phyloP scores from a whole-genome alignment of 768 basidiomycete species.

The Rubroboletus satanas region DNA sequence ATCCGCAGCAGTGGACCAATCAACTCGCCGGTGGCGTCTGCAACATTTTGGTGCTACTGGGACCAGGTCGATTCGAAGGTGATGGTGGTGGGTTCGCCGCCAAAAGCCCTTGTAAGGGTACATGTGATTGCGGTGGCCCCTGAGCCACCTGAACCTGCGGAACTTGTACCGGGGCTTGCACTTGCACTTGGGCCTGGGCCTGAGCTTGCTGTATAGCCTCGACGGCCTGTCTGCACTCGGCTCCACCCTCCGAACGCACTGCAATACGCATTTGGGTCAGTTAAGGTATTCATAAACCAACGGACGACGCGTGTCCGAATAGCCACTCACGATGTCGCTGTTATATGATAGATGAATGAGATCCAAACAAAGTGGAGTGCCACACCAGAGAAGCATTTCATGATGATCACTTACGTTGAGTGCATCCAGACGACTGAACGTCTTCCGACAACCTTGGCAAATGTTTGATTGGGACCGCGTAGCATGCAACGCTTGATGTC shows the following conservation, averaged over 20 bases:
- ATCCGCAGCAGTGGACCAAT: background rate
- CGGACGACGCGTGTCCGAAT: constrained; percentile 22
- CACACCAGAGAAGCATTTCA: constrained; percentile 27
- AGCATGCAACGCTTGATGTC: constrained; percentile 87
- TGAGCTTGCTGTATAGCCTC: constrained; percentile 36
- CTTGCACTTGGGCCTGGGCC: constrained; percentile 25
- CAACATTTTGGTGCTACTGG: constrained; percentile 16
- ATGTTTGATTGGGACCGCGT: constrained; percentile 80
- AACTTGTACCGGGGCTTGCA: constrained; percentile 16
- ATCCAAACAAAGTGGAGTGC: constrained; percentile 18
- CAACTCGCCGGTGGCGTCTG: constrained; percentile 20
- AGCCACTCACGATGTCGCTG: constrained; percentile 71
- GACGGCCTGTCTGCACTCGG: constrained; percentile 58
- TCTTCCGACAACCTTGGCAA: constrained; percentile 90
- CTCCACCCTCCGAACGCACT: constrained; percentile 85
- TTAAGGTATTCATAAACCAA: constrained; percentile 21
- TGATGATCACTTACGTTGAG: constrained; percentile 71
- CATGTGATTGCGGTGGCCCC: constrained; percentile 18
- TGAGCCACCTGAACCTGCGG: constrained; percentile 24
- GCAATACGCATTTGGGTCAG: constrained; percentile 24
- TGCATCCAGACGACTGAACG: constrained; percentile 91
- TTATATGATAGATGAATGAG: constrained; percentile 27
- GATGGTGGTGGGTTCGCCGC: constrained; percentile 18
- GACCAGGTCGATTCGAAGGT: constrained; percentile 23
- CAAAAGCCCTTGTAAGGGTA: constrained; percentile 19